Base-by-base conservation (phyloP, 805 yeast genomes). In the Candida orba region DNA sequence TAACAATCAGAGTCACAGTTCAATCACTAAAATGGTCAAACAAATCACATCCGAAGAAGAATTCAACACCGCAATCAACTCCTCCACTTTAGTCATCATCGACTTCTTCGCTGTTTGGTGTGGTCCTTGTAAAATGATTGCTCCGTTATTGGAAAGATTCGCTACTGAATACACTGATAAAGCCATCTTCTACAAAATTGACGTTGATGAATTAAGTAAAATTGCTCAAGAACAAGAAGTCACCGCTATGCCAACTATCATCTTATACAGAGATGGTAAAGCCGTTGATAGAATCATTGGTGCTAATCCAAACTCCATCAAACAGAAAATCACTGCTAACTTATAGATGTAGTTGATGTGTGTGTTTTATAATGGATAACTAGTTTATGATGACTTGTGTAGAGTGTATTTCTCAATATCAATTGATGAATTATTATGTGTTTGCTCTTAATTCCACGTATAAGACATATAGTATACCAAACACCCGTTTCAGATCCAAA, bases 51-150 rank as follows among this genome's bases (percentile, higher is more conserved):
- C 73, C 44, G 64, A 69, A 47, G 65, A 63, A 43, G 90, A 89
- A 64, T 91, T 90, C 75, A 69, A 76, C 43, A 70, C 72, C 47
- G 83, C 81, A 52, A 75, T 83, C 59, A 56, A 66, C 46, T 72
- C 72, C 58, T 77, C 76, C 53, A 85, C 84, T 57, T 73, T 88
- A 61, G 90, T 88, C 55, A 90, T 93, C 56, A 87, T 93, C 55
- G 98, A 93, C 73, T 93, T 91, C 73, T 90, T 78, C 63, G 98
- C 98, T 58, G 80, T 90, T 49, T 93, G 98, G 97, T 91, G 99
- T 69, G 97, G 97, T 56, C 98, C 99, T 50, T 91, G 99, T 76
- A 93, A 91, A 77, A 86, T 86, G 80, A 84, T 93, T 68, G 90
- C 96, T 44, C 99, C 99, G 57, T 71, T 87, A 71, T 71, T 91